phyloP scores from a whole-genome alignment of 805 yeast genomes.

The Lipomyces starkeyi region DNA sequence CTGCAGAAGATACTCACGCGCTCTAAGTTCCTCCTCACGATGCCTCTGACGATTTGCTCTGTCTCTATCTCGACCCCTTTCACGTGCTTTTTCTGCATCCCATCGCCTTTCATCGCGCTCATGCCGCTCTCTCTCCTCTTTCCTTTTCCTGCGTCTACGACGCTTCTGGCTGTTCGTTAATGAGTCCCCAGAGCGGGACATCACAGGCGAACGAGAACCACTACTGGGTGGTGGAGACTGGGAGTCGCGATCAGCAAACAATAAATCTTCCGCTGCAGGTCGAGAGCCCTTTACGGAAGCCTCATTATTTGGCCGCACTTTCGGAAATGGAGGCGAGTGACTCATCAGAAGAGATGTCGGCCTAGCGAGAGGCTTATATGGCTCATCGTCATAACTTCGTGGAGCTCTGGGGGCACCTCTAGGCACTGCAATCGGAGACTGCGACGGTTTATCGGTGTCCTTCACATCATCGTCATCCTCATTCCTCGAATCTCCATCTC shows the following conservation, averaged over 20 bases:
- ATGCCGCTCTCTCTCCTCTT: slow-evolving; percentile 22
- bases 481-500: not conserved
- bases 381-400: slow-evolving; percentile 29
- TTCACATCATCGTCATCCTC: not conserved
- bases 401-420: slow-evolving; percentile 13
- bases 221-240: not conserved
- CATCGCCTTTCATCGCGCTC: slow-evolving; percentile 3
- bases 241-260: slow-evolving; percentile 2
- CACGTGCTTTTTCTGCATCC: not conserved
- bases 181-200: not conserved
- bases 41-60: slow-evolving; percentile 1
- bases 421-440: not conserved
- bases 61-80: slow-evolving; percentile 5
- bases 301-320: not conserved
- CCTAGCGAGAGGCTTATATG: slow-evolving; percentile 32
- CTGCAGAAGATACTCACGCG: not conserved
- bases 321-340: not conserved
- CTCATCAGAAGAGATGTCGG: slow-evolving; percentile 19
- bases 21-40: not conserved
- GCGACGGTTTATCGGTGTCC: not conserved
- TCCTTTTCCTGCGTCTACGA: slow-evolving; percentile 19
- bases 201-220: not conserved
- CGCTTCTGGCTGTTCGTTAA: slow-evolving; percentile 30
- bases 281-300: not conserved
- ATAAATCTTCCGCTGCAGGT: not conserved